phyloP scores from a whole-genome alignment of 2,329 filamentous ascomycete genomes.

The Biscogniauxia mediterranea region DNA sequence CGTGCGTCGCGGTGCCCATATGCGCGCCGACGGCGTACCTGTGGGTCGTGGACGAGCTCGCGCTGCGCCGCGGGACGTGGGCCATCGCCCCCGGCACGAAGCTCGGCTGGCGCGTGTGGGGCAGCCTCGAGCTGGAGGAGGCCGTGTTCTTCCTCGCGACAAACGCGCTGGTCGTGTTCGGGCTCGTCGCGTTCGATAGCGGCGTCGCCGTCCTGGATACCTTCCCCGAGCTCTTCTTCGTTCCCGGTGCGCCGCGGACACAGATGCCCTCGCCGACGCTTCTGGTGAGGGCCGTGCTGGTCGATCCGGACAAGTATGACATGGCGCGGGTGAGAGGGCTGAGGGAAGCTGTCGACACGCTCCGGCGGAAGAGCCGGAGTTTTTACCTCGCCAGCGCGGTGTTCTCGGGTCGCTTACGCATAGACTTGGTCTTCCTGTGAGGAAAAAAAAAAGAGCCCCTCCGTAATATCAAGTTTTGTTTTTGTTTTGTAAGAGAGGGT shows the following conservation, averaged over 20 bases:
- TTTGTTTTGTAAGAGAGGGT: too few relatives aligned
- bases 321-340: conserved; percentile 56
- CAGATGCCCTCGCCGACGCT: conserved; percentile 45
- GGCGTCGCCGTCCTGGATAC: conserved; percentile 63
- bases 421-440: conserved; percentile 63
- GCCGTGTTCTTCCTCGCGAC: conserved; percentile 71
- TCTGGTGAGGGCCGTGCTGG: conserved; percentile 51
- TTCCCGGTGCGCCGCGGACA: too few relatives aligned
- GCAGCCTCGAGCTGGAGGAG: conserved; percentile 69
- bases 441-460: too few relatives aligned
- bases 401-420: conserved; percentile 65
- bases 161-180: conserved; percentile 68
- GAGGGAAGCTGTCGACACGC: conserved; percentile 54
- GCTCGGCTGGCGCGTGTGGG: conserved; percentile 60
- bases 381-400: conserved; percentile 71
- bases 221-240: conserved; percentile 57
- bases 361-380: conserved; percentile 66
- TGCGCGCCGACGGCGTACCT: conserved; percentile 65
- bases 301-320: conserved; percentile 51
- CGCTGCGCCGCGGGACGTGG: conserved; percentile 68
- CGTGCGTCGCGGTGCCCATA: conserved; percentile 59
- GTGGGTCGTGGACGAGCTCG: conserved; percentile 70
- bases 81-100: conserved; percentile 68
- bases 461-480: too few relatives aligned
- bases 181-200: conserved; percentile 67